phyloP scores from a whole-genome alignment of 2,329 filamentous ascomycete species.

The Cercospora citrullina region DNA sequence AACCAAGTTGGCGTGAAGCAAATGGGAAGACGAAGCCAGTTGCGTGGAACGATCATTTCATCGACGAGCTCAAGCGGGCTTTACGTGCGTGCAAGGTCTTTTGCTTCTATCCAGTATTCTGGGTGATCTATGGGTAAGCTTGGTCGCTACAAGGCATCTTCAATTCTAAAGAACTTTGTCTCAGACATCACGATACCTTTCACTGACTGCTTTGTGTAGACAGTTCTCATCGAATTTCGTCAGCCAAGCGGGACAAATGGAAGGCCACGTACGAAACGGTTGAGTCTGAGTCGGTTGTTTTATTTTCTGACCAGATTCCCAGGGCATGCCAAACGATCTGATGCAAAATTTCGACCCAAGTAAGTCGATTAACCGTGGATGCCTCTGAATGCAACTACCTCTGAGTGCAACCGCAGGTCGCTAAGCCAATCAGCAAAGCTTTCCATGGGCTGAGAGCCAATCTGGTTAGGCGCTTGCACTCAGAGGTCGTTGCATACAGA shows the following conservation, averaged over 20 bases:
- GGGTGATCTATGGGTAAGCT: slow-evolving; percentile 42
- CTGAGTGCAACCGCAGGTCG: too few species aligned
- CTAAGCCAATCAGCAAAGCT: too few species aligned
- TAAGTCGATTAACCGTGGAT: neutral
- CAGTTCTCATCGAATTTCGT: slow-evolving; percentile 49
- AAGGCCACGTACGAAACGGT: slow-evolving; percentile 36
- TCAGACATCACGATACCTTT: neutral
- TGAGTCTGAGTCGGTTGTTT: neutral
- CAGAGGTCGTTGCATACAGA: too few species aligned
- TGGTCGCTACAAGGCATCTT: neutral
- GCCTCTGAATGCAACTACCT: too few species aligned
- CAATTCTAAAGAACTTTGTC: neutral
- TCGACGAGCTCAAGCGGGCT: slow-evolving; percentile 70
- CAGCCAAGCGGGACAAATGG: slow-evolving; percentile 51
- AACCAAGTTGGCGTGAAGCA: slow-evolving; percentile 63
- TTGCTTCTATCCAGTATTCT: slow-evolving; percentile 50
- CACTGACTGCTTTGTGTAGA: neutral
- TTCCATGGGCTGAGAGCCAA: too few species aligned
- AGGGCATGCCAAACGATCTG: slow-evolving; percentile 49
- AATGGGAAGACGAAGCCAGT: slow-evolving; percentile 48
- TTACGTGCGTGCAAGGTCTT: slow-evolving; percentile 70
- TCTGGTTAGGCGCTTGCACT: too few species aligned
- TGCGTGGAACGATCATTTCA: slow-evolving; percentile 68
- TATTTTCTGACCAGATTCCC: neutral
- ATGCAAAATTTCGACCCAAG: slow-evolving; percentile 51